Evolutionary conservation across 805 yeast species (phyloP), one percentile per base, ranked within the genome.

Genomic region (Cyberlindnera maritima): DNA sequence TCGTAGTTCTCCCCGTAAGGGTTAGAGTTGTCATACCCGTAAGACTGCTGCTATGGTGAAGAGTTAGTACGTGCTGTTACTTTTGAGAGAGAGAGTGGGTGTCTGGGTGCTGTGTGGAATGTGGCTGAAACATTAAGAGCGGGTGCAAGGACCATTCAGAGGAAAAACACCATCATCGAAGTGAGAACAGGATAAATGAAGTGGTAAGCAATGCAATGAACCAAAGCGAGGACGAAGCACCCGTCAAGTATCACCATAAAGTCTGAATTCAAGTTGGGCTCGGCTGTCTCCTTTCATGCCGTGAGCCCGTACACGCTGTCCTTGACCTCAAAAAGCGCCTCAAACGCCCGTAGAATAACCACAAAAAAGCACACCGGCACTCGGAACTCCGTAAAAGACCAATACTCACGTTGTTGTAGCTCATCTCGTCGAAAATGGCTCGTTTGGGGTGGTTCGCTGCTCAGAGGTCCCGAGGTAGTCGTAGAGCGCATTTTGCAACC

Each of bases 1-100:
- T 59, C 63, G 36, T 59, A 57, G 47, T 31, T 42, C 34, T 59
- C 56, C 29, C 53, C 55, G 41, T 59, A 59, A 15, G 63, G 63
- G 49, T 59, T 59, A 21, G 57, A 49, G 52, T 51, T 50, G 36
- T 59, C 56, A 44, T 59, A 59, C 38, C 58, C 59, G 47, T 55
- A 55, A 21, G 46, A 43, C 41, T 50, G 44, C 46, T 39, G 35
- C 7, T 18, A n/a, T 11, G 20, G 17, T 13, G 25, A 5, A 4
- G 19, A 26, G 47, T 41, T 48, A 48, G 48, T 34, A 25, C 2
- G n/a, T 21, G 25, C 5, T 28, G 13, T 4, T 4, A 28, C 5
- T 28, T 4, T 28, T 4, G 31, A 11, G n/a, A 4, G 13, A 28
- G n/a, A n/a, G n/a, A n/a, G n/a, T n/a, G n/a, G n/a, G n/a, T n/a